Evolutionary conservation across 495 filamentous ascomycete species (phyloP).

Genomic region (Aspergillus ostianus): DNA sequence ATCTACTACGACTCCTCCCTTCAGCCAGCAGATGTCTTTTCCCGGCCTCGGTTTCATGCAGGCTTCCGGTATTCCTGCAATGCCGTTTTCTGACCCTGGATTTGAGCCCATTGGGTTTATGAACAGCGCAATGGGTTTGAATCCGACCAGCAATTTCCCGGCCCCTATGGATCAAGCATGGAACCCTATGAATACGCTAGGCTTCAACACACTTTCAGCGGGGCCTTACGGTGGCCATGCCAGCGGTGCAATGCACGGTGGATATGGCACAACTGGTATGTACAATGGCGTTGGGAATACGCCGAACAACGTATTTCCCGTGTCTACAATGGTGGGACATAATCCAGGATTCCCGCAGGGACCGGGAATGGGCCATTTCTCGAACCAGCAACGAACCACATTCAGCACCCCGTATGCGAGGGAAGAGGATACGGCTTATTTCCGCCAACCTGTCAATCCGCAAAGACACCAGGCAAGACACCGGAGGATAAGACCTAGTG

Average conservation of each 20-base stretch:
- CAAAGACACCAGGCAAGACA: slow-evolving; percentile 82
- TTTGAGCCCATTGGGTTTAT: slow-evolving; percentile 51
- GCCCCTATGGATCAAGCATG: slow-evolving; percentile 40
- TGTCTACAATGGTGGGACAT: slow-evolving; percentile 31
- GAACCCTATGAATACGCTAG: slow-evolving; percentile 53
- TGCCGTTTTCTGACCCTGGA: slow-evolving; percentile 44
- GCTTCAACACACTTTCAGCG: slow-evolving; percentile 34
- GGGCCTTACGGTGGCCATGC: slow-evolving; percentile 52
- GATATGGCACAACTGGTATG: slow-evolving; percentile 33
- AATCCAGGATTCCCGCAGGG: slow-evolving; percentile 34
- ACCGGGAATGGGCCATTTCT: slow-evolving; percentile 48
- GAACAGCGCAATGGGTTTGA: slow-evolving; percentile 52
- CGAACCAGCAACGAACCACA: slow-evolving; percentile 70
- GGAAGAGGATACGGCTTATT: slow-evolving; percentile 89
- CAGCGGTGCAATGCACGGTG: slow-evolving; percentile 26
- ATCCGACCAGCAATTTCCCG: slow-evolving; percentile 41
- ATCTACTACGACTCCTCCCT: slow-evolving; percentile 22
- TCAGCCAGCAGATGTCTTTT: slow-evolving; percentile 38
- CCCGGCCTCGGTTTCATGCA: slow-evolving; percentile 29
- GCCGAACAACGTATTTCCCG: slow-evolving; percentile 38
- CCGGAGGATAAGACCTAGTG: slow-evolving; percentile 75
- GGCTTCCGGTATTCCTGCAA: slow-evolving; percentile 36
- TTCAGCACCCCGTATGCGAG: slow-evolving; percentile 61
- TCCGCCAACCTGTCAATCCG: slow-evolving; percentile 93
- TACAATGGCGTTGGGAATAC: slow-evolving; percentile 42